Conservation (phyloP, 371 early-diverging fungal genomes). For the Saksenaea oblongispora region DNA sequence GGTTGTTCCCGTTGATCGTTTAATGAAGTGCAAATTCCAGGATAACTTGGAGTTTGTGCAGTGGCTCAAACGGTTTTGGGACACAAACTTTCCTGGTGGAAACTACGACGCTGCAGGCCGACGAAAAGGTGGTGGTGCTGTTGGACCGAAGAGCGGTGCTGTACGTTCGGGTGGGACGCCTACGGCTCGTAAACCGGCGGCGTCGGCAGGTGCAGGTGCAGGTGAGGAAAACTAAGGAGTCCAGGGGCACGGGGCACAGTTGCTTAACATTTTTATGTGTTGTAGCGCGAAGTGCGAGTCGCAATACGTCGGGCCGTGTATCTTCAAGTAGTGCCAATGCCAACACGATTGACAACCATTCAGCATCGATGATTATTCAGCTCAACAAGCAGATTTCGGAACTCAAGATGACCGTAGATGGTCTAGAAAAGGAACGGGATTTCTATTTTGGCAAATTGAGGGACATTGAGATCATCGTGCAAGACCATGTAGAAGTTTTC, state of each 20-base stretch:
- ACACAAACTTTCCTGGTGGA: slow-evolving; percentile 78
- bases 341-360: slow-evolving; percentile 21
- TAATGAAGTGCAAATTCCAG: slow-evolving; percentile 93
- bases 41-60: slow-evolving; percentile 97
- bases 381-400: slow-evolving; percentile 73
- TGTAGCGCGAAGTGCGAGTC: slow-evolving; percentile 26
- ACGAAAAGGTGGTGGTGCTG: slow-evolving; percentile 61
- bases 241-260: not conserved
- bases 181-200: slow-evolving; percentile 13
- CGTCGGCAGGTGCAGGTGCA: slow-evolving; percentile 16
- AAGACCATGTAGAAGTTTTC: slow-evolving; percentile 60
- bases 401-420: slow-evolving; percentile 76
- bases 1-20: slow-evolving; percentile 82
- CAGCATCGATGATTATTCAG: slow-evolving; percentile 57
- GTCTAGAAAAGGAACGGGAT: slow-evolving; percentile 91
- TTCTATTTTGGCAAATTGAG: slow-evolving; percentile 92
- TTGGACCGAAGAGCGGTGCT: slow-evolving; percentile 25
- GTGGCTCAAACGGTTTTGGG: slow-evolving; percentile 92
- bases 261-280: not conserved
- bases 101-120: slow-evolving; percentile 83
- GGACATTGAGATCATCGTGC: slow-evolving; percentile 89
- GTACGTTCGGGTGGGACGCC: slow-evolving; percentile 29
- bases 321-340: slow-evolving; percentile 26
- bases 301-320: slow-evolving; percentile 24
- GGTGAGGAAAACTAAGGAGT: slow-evolving; percentile 16